Percentiles rank a stretch among this genome's conserved stretches.
phyloP scores from a whole-genome alignment of 768 basidiomycete genomes.

The Neoboletus brunneissimus region DNA sequence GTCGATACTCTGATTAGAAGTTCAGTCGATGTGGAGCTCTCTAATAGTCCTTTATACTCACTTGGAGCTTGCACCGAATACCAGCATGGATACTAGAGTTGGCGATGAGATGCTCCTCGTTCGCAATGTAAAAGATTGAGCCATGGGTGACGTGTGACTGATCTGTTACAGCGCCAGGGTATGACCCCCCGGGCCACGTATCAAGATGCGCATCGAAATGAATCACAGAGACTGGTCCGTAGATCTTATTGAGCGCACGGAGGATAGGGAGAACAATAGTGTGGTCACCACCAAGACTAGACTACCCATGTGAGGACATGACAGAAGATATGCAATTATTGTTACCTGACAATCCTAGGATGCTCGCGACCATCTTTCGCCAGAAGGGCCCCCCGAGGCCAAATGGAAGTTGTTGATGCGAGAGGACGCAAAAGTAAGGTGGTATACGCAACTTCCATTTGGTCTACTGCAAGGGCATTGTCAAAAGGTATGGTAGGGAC shows the following conservation, averaged over 20 bases:
- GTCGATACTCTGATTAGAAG: slow-evolving; percentile 12
- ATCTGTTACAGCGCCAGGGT: slow-evolving; percentile 42
- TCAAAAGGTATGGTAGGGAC: slow-evolving; percentile 80
- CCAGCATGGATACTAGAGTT: slow-evolving; percentile 81
- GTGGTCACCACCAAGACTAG: slow-evolving; percentile 76
- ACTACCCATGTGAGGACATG: not conserved
- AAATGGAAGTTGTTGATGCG: slow-evolving; percentile 21
- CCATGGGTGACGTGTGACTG: slow-evolving; percentile 79
- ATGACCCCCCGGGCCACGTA: slow-evolving; percentile 44
- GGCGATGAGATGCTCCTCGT: slow-evolving; percentile 71
- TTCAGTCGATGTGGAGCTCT: not conserved
- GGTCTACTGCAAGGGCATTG: slow-evolving; percentile 77
- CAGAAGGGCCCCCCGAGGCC: slow-evolving; percentile 32
- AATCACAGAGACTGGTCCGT: slow-evolving; percentile 79
- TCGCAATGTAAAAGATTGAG: slow-evolving; percentile 80
- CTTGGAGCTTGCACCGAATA: slow-evolving; percentile 71
- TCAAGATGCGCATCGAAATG: slow-evolving; percentile 82
- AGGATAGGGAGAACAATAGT: slow-evolving; percentile 86
- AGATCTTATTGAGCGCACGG: slow-evolving; percentile 71
- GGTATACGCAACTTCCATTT: slow-evolving; percentile 83
- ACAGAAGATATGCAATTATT: not conserved
- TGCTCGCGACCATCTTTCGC: slow-evolving; percentile 61
- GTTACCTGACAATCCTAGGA: slow-evolving; percentile 68
- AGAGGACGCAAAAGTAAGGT: slow-evolving; percentile 64
- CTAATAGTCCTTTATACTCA: slow-evolving; percentile 31